Percentiles rank a stretch among this genome's conserved stretches.
These are phyloP conservation scores for Tylopilus intermedius DNA, from an alignment of 768 basidiomycete species.

Conservation along the genomic window DNA sequence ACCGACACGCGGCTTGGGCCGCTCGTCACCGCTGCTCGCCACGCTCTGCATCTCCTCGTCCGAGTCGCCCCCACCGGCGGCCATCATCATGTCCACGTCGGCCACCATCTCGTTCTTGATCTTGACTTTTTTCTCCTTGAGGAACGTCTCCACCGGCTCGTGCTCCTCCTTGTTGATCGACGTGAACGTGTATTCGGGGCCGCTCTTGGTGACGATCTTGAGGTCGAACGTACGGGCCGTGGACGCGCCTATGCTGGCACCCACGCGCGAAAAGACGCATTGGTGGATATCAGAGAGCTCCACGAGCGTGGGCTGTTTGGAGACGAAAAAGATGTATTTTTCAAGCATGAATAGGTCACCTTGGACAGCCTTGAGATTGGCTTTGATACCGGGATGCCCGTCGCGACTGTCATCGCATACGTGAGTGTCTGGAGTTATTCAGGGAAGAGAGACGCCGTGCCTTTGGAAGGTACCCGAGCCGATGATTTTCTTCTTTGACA, in stretches of 20 bases:
- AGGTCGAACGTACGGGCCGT: constrained; percentile 93
- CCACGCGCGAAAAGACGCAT: constrained; percentile 90
- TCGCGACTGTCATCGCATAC: constrained; percentile 52
- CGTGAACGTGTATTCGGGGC: constrained; percentile 84
- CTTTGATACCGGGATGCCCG: constrained; percentile 93
- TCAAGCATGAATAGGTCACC: constrained; percentile 98
- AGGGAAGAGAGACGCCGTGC: constrained; percentile 33
- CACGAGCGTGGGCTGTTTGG: constrained; percentile 88
- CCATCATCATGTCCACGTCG: constrained; percentile 74
- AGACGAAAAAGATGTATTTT: constrained; percentile 96
- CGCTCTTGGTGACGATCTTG: constrained; percentile 79
- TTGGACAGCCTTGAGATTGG: constrained; percentile 93
- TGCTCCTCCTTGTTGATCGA: constrained; percentile 96
- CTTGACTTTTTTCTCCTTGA: constrained; percentile 86
- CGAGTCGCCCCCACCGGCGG: constrained; percentile 57
- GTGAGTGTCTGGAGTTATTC: background rate
- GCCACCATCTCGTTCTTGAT: constrained; percentile 95
- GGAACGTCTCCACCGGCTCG: constrained; percentile 75
- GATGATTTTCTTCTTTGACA: constrained; percentile 88
- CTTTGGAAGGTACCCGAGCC: constrained; percentile 83
- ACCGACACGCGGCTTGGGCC: constrained; percentile 45
- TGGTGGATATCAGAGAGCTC: constrained; percentile 87
- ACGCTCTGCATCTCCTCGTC: constrained; percentile 85
- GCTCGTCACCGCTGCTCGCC: constrained; percentile 62
- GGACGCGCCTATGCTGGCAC: constrained; percentile 73